These are phyloP conservation scores for Bipolaris victoriae DNA, from an alignment of 2,329 filamentous ascomycete genomes.

Conservation along the genomic window DNA sequence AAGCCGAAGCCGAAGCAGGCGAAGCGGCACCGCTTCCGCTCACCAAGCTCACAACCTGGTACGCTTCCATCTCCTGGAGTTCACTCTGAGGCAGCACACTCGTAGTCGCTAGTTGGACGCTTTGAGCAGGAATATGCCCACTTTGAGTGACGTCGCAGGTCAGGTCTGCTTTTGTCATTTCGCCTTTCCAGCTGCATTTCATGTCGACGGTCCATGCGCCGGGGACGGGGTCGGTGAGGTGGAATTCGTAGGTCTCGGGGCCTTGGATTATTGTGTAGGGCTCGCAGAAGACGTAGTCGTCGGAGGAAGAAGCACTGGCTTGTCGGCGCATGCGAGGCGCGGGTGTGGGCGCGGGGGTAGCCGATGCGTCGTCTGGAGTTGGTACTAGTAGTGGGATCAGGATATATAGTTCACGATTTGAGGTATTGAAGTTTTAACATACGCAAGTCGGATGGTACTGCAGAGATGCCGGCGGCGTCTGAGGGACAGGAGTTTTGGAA, in stretches of 20 bases:
- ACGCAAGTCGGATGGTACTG: constrained; percentile 8
- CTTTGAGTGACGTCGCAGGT: constrained; percentile 28
- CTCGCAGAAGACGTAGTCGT: constrained; percentile 22
- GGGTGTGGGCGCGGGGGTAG: constrained; percentile 23
- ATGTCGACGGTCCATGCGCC: constrained; percentile 28
- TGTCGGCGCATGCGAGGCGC: constrained; percentile 29
- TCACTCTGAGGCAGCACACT: constrained; percentile 14
- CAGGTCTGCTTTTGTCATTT: constrained; percentile 26
- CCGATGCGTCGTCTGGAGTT: neutral
- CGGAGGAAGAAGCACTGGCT: constrained; percentile 1
- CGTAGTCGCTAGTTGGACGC: neutral
- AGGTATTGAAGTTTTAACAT: neutral
- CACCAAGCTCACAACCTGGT: constrained; percentile 23
- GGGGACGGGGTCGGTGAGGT: constrained; percentile 28
- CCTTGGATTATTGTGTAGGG: constrained; percentile 37
- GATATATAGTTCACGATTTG: neutral
- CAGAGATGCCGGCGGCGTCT: constrained; percentile 17
- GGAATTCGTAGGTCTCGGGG: constrained; percentile 23
- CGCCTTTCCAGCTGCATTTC: constrained; percentile 33
- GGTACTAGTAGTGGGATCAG: neutral
- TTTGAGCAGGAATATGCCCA: constrained; percentile 10
- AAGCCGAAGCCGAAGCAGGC: constrained; percentile 14
- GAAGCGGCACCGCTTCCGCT: constrained; percentile 14
- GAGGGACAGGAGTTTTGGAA: constrained; percentile 29
- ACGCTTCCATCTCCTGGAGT: constrained; percentile 2